Base-by-base conservation (phyloP, 2,329 filamentous ascomycete species). In the Thielaviopsis punctulata region DNA sequence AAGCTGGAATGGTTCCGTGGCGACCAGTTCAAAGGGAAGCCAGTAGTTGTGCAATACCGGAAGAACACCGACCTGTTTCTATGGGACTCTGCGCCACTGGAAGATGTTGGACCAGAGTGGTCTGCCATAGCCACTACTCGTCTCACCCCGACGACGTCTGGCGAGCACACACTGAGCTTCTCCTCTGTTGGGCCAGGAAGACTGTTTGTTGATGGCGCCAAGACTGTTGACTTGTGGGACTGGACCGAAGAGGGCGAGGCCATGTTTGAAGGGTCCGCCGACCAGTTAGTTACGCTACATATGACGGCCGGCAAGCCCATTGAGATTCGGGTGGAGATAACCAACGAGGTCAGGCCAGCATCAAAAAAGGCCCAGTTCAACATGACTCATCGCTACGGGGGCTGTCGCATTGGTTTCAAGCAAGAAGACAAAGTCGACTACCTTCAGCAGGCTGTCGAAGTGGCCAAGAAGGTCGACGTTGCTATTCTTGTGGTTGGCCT, bases 371-470 rank as follows among this genome's bases (percentile, higher is more conserved):
- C 68, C 62, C 65, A 65, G 60, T 73, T 67, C 63, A 73, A 65
- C 63, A 72, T 70, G 55, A 79, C 76, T 7, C 75, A 85, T 62
- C 78, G 78, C 54, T 84, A 84, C 56, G 81, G 82, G 15, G 82
- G 82, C 2, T 84, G 81, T 59, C 75, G 82, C 3, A 80, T 86
- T 49, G 82, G 82, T 0, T 84, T 83, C 62, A 79, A 82, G 61
- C 76, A 83, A 58, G 73, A 81, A 57, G 77, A 80, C 57, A 73
- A 76, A 58, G 61, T 75, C 25, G 72, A 79, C 58, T 75, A 77
- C 57, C 68, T 84, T n/a, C 72, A 80, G 56, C 71, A 84, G 60
- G 82, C 82, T 1, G 75, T 82, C 3, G 70, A 76, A 19, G 69
- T 72, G 1, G 82, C 82, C 8, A 74, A 68, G 56, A 69, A 70